Percentiles rank a stretch among this genome's conserved stretches.
Evolutionary conservation across 108 stramenopile species (phyloP).

Genomic region (Nannochloropsis gaditana): DNA sequence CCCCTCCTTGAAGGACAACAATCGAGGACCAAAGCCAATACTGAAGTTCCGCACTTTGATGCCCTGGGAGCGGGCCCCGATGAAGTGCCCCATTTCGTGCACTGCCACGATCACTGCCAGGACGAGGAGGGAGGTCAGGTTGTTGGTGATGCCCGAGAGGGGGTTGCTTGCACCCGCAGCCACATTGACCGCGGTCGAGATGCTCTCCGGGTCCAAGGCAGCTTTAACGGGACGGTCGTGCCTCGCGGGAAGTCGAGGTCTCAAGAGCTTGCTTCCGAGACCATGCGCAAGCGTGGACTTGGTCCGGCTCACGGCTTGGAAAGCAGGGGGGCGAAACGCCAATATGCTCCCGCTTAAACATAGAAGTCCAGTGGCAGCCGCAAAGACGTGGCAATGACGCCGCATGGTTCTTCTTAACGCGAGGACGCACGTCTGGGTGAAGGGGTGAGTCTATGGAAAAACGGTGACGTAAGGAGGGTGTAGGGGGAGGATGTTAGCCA

Average conservation of each 20-base stretch:
- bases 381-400: not conserved
- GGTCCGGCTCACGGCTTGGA: not conserved
- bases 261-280: not conserved
- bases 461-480: too few relatives aligned
- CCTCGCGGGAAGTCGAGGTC: not conserved
- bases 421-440: too few relatives aligned
- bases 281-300: not conserved
- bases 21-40: constrained; percentile 37
- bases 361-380: not conserved
- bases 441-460: too few relatives aligned
- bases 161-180: not conserved
- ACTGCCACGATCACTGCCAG: constrained; percentile 32
- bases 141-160: not conserved
- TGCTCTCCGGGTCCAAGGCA: not conserved
- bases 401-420: not conserved
- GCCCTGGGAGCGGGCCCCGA: constrained; percentile 40
- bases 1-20: constrained; percentile 29
- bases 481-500: too few relatives aligned
- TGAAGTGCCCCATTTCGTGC: constrained; percentile 37
- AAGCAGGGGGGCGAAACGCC: not conserved
- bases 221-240: not conserved
- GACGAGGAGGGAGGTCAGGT: constrained; percentile 26
- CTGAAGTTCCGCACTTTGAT: constrained; percentile 34
- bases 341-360: not conserved
- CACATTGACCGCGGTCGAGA: not conserved